Base-by-base conservation (phyloP, 2,329 filamentous ascomycete species). In the Aspergillus neotritici region DNA sequence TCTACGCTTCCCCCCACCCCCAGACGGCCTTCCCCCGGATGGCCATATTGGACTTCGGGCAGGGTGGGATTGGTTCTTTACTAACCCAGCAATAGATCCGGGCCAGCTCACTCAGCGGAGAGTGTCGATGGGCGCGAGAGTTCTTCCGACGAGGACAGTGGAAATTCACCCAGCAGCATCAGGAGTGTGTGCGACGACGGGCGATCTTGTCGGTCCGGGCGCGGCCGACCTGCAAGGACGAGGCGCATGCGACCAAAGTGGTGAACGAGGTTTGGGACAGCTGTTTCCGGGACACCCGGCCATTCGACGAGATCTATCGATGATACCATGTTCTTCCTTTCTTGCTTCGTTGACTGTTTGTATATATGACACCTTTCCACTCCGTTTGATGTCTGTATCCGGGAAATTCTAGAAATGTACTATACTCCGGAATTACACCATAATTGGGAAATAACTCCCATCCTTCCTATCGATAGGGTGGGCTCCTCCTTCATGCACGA, bases 221-320 rank as follows among this genome's bases (percentile, higher is more conserved):
- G 29, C 76, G 93, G 48, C 88, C 89, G 12, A 76, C 77, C 36
- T 93, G 90, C 62, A 87, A 86, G 65, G 86, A 94, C 66, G 83
- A 94, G 57, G 82, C 83, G 11, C 87, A 97, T 54, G 93, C 93
- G 4, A 79, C 81, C 40, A 87, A 86, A 69, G 83, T 94, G 17
- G 88, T 98, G 45, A 93, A 97, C 67, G 84, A 94, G 67, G 93
- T 98, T n/a, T 98, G 91, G 88, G 90, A 95, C 55, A 96, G 89
- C 57, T 98, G 93, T 67, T 98, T 94, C 65, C 74, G 80, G 40
- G 93, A 98, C 68, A 97, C 91, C 4, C 76, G 93, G 60, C 93
- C 93, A 2, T 98, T 98, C 68, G 89, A 97, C 65, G 91, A 97
- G 65, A 89, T 98, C 41, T 98, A 95, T 66, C 83, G 87, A 61